These are phyloP conservation scores for Fusarium palustre DNA, from an alignment of 2,329 filamentous ascomycete species.

Conservation along the genomic window DNA sequence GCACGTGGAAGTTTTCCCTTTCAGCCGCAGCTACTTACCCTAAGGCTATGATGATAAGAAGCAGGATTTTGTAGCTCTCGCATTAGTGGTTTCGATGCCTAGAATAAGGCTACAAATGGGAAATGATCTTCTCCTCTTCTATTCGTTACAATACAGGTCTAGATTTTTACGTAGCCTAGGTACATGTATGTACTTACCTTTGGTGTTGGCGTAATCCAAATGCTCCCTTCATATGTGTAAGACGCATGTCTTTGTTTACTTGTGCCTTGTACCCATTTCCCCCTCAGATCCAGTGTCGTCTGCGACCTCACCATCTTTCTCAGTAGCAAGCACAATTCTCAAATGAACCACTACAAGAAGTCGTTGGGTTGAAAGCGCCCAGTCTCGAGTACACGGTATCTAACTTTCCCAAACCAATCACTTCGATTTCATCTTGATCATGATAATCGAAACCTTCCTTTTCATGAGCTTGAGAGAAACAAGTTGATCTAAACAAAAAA, in stretches of 20 bases:
- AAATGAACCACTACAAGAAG: constrained; percentile 24
- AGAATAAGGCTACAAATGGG: not conserved
- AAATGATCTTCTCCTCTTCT: not conserved
- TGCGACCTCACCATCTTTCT: not conserved
- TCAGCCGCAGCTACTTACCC: constrained; percentile 39
- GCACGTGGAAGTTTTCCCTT: constrained; percentile 41
- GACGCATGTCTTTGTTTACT: not conserved
- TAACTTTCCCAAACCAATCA: not conserved
- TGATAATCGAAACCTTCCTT: constrained; percentile 14
- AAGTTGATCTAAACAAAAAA: constrained; percentile 23
- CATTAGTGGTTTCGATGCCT: not conserved
- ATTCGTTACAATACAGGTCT: not conserved
- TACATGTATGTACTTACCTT: not conserved
- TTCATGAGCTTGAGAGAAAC: constrained; percentile 32
- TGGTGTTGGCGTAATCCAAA: no score
- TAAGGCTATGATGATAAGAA: constrained; percentile 1
- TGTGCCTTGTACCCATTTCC: not conserved
- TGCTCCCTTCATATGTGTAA: no score
- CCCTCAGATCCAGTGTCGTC: not conserved
- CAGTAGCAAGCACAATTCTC: constrained; percentile 25
- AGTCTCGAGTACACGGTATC: not conserved
- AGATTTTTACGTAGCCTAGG: not conserved
- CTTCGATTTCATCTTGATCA: not conserved
- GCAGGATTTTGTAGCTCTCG: constrained; percentile 2
- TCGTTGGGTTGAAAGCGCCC: constrained; percentile 6